phyloP scores from a whole-genome alignment of 2,329 filamentous ascomycete species.

The Fusarium buxicola region DNA sequence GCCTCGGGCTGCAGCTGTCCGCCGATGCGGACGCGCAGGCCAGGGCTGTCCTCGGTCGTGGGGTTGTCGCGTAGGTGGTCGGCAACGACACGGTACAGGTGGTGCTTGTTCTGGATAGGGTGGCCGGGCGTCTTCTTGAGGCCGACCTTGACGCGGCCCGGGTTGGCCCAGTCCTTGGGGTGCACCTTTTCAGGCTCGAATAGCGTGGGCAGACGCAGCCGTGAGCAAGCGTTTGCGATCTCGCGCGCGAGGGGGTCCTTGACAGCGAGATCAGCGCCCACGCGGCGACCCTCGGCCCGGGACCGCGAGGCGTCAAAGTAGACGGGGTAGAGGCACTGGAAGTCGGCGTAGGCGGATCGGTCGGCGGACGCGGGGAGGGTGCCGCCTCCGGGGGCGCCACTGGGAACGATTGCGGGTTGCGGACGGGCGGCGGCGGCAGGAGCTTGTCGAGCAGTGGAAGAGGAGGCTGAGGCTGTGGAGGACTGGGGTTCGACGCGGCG shows the following conservation, averaged over 20 bases:
- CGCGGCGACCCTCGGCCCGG: conserved; percentile 84
- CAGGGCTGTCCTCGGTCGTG: conserved; percentile 74
- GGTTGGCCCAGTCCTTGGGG: conserved; percentile 98
- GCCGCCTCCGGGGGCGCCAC: conserved; percentile 47
- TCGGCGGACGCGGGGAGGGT: conserved; percentile 55
- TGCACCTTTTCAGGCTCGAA: conserved; percentile 94
- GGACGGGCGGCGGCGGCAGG: conserved; percentile 46
- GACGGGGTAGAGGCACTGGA: conserved; percentile 91
- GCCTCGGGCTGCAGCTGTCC: conserved; percentile 74
- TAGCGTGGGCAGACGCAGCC: conserved; percentile 76
- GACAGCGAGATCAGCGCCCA: conserved; percentile 78
- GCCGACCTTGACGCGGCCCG: conserved; percentile 85
- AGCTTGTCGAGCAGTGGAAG: conserved; percentile 38
- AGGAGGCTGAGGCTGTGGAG: conserved; percentile 41
- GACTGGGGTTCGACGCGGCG: conserved; percentile 55
- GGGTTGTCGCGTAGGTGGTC: conserved; percentile 82
- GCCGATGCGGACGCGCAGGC: conserved; percentile 77
- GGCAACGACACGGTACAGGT: conserved; percentile 85
- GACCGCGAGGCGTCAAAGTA: conserved; percentile 88
- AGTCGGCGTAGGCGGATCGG: conserved; percentile 74
- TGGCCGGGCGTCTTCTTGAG: conserved; percentile 57
- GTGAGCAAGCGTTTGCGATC: conserved; percentile 86
- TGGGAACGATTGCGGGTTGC: conserved; percentile 42
- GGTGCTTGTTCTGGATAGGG: conserved; percentile 79
- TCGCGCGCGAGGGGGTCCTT: conserved; percentile 88